Base-by-base conservation (phyloP, 192 early-diverging fungal species). In the Coemansia sp. region DNA sequence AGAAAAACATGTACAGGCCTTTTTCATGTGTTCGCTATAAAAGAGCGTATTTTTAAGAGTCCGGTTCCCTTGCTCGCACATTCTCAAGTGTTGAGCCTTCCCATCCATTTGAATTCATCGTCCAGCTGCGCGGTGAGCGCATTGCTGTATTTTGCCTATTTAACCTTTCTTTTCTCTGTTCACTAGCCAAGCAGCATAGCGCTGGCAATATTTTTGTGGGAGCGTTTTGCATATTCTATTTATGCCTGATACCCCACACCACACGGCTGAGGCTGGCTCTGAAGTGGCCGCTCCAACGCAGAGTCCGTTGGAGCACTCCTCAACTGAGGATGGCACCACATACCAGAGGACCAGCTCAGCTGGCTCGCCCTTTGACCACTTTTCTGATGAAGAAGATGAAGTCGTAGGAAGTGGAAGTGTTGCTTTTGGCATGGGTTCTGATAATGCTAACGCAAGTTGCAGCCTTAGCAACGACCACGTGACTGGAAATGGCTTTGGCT, bases 201-300 rank as follows among this genome's bases (percentile, higher is more conserved):
- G 41, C 52, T 41, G 52, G 20, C 26, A 22, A 55, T 37, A 32
- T 38, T 43, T 20, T 64, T 22, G 11, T 58, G 23, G 23, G 16
- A 56, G 51, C 8, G 52, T 35, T 29, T 43, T n/a, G 41, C 41
- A 43, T 55, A 55, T 24, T 19, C 49, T 20, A n/a, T 32, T 13
- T 38, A 64, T 64, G 62, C 62, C 62, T 22, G 54, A 56, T 39
- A 47, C 62, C 24, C 62, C 62, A 9, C 53, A 56, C 48, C 27
- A 29, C 54, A 29, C 54, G 8, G 43, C 37, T 64, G 54, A 43
- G 35, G 3, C 41, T 16, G 54, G 43, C 41, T 27, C 54, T 22
- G 54, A 26, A 16, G 45, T 45, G 16, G 27, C 62, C 29, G 24
- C 62, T 48, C 27, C 35, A 56, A 26, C 9, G 8, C 41, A 14